Base-by-base conservation (phyloP, 2,329 filamentous ascomycete genomes). In the Grosmannia clavigera region DNA sequence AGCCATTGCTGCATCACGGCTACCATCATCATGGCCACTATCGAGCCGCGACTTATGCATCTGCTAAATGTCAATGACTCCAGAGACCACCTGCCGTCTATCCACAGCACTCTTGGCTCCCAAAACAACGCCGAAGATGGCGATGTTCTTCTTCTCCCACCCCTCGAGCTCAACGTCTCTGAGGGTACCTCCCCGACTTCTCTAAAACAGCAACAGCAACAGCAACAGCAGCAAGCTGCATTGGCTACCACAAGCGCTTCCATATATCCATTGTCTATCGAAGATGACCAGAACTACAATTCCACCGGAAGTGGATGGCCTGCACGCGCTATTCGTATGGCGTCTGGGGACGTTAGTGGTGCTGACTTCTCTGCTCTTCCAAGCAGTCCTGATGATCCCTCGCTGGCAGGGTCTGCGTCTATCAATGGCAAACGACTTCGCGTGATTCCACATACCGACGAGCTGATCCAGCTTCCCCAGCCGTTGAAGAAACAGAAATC, bases 21-120 rank as follows among this genome's bases (percentile, higher is more conserved):
- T 67, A 84, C 81, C 68, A 84, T 84, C 73, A 63, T 55, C 54
- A 83, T 83, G 81, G 81, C 81, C 66, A 85, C 81, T 68, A 85
- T 85, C 73, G 83, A 86, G 77, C 83, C 83, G 68, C 81, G 82
- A 68, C 76, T 86, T 65, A 86, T 85, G 69, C 81, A 85, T 70
- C 73, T 85, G 65, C 75, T 85, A 67, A 85, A 85, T 71, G 79
- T 60, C 51, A 65, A 64, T 58, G 64, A 82, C 67, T 76, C 76
- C 56, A 75, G 75, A 51, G 61, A 60, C 19, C 63, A 63, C n/a
- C 61, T 65, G 2, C 64, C 64, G 3, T 63, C 64, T 29, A 65
- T 65, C 48, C 63, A 74, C 75, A 63, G 76, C 78, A 54, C 75
- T 75, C 65, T 72, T 74, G 66, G 74, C 72, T 63, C 72, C 16